A percentile compares a stretch with the other conserved stretches of the same genome.
Evolutionary conservation across 164 flowering plant species (phyloP).

Genomic region (Macadamia integrifolia): DNA sequence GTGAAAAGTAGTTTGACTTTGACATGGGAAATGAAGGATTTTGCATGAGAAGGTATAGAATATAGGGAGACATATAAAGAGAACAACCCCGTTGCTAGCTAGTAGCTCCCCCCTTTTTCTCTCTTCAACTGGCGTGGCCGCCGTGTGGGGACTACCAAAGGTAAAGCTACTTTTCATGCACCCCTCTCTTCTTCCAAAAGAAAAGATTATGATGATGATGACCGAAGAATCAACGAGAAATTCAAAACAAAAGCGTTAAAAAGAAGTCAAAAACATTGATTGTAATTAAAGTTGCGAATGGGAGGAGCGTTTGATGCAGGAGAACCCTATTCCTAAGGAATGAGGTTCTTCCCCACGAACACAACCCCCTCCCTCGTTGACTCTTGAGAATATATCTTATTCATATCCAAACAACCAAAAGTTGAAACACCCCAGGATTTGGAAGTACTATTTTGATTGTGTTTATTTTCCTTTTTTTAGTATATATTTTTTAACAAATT

Average conservation of each 20-base stretch:
- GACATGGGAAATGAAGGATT: too few relatives aligned
- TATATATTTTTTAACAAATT: neutral
- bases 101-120: too few relatives aligned
- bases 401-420: neutral
- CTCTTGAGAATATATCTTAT: slow-evolving; percentile 12
- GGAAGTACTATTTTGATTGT: neutral
- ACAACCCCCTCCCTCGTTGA: slow-evolving; percentile 19
- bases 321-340: slow-evolving; percentile 19
- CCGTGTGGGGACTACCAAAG: too few relatives aligned
- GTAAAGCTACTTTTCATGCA: too few relatives aligned
- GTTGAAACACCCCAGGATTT: neutral
- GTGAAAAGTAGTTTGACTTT: too few relatives aligned
- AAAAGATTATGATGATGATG: neutral
- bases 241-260: neutral
- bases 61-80: too few relatives aligned
- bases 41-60: too few relatives aligned
- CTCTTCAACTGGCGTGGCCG: too few relatives aligned
- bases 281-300: neutral
- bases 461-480: neutral
- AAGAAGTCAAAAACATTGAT: neutral
- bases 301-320: neutral
- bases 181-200: too few relatives aligned
- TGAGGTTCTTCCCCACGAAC: slow-evolving; percentile 14
- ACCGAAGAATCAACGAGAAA: neutral
- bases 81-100: too few relatives aligned